Conservation (phyloP, 2,329 filamentous ascomycete genomes). For the Myriosclerotinia curreyana region DNA sequence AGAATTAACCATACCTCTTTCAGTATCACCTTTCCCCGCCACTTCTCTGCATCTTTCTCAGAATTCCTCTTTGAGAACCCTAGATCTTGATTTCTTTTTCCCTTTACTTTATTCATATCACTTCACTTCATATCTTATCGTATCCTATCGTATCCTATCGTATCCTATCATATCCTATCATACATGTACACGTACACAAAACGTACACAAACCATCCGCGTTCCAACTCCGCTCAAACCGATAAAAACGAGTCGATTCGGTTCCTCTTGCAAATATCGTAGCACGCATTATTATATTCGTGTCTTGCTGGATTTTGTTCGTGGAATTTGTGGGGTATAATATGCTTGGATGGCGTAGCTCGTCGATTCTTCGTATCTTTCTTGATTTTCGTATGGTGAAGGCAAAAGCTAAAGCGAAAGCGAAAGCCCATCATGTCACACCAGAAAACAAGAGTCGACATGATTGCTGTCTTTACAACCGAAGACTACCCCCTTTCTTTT, state of each 20-base stretch:
- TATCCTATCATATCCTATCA: too few relatives aligned
- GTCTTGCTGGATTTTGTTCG: neutral
- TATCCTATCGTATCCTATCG: too few relatives aligned
- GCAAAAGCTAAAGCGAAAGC: neutral
- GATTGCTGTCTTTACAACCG: neutral
- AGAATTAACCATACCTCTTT: too few relatives aligned
- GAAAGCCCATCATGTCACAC: neutral
- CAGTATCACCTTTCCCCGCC: too few relatives aligned
- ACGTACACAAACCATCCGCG: too few relatives aligned
- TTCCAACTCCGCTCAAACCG: neutral
- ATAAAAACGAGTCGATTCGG: neutral
- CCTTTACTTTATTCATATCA: too few relatives aligned
- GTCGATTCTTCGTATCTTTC: neutral
- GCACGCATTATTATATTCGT: too few relatives aligned
- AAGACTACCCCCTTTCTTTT: neutral
- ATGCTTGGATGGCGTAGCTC: neutral
- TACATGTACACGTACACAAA: neutral
- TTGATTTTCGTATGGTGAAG: neutral
- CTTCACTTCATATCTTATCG: too few relatives aligned
- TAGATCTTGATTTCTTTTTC: too few relatives aligned
- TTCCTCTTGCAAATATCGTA: neutral
- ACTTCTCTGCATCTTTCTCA: too few relatives aligned
- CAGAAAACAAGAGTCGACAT: too few relatives aligned
- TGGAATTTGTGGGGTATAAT: neutral
- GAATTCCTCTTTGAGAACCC: too few relatives aligned